Percentiles rank a stretch among this genome's conserved stretches.
Conservation (phyloP, 2,329 filamentous ascomycete species). For the Scopulariopsis brevicaulis region DNA sequence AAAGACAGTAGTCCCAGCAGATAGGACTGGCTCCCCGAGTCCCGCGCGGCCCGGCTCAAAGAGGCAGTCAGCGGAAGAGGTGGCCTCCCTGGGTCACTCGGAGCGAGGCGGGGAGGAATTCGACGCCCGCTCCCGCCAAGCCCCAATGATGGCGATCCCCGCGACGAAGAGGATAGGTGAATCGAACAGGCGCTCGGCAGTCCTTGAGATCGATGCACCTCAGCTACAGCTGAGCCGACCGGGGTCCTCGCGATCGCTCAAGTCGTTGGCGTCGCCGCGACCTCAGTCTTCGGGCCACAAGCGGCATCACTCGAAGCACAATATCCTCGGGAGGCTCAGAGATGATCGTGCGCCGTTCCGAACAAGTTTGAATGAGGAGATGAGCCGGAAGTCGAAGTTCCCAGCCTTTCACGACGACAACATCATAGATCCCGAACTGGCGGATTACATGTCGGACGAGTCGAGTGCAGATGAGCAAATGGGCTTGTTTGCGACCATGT, state of each 20-base stretch:
- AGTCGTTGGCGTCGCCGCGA: constrained; percentile 55
- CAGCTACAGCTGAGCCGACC: constrained; percentile 77
- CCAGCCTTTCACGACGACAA: constrained; percentile 97
- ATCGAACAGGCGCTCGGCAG: constrained; percentile 74
- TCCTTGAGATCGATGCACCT: constrained; percentile 81
- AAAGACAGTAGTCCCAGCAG: constrained; percentile 20
- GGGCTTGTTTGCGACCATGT: constrained; percentile 67
- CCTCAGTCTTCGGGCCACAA: constrained; percentile 73
- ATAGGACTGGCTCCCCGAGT: background rate
- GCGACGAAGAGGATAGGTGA: constrained; percentile 56
- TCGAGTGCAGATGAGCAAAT: constrained; percentile 90
- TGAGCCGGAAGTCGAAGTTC: constrained; percentile 52
- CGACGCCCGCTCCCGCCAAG: constrained; percentile 43
- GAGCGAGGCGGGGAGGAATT: constrained; percentile 26
- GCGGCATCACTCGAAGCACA: constrained; percentile 79
- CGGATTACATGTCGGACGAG: constrained; percentile 90
- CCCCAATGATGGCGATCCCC: constrained; percentile 61
- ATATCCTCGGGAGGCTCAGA: constrained; percentile 68
- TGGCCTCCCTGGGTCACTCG: background rate
- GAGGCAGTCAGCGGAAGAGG: constrained; percentile 3
- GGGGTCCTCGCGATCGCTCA: constrained; percentile 84
- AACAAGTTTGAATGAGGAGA: constrained; percentile 55
- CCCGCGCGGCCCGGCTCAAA: background rate
- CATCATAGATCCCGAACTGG: constrained; percentile 93
- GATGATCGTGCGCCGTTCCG: constrained; percentile 82